Evolutionary conservation across 2,329 filamentous ascomycete species (phyloP).

Genomic region (Dactylellina cionopaga): DNA sequence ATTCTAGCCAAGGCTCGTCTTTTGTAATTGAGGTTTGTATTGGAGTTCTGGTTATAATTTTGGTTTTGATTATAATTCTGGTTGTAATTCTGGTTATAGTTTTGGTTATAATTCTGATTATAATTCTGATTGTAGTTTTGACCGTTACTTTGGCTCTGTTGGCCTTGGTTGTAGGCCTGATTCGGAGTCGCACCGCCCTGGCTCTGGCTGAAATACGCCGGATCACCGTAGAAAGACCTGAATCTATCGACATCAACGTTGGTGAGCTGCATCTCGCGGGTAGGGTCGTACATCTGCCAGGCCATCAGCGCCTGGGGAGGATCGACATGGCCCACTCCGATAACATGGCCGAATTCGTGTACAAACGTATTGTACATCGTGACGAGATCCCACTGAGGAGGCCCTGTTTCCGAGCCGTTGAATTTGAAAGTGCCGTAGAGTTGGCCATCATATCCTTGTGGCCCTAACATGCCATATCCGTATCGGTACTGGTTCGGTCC

Average conservation of each 20-base stretch:
- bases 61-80: too few relatives aligned
- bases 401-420: conserved; percentile 6
- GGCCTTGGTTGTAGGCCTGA: too few relatives aligned
- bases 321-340: conserved; percentile 8
- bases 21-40: too few relatives aligned
- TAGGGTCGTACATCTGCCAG: conserved; percentile 17
- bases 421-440: conserved; percentile 12
- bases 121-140: too few relatives aligned
- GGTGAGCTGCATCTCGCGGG: conserved; percentile 5
- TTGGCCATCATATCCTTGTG: not conserved
- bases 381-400: conserved; percentile 5
- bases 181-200: too few relatives aligned
- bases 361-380: conserved; percentile 15
- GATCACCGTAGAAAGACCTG: not conserved
- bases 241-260: not conserved
- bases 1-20: too few relatives aligned
- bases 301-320: conserved; percentile 16
- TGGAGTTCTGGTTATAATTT: too few relatives aligned
- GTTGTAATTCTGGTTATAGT: too few relatives aligned
- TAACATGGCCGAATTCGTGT: conserved; percentile 8
- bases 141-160: too few relatives aligned
- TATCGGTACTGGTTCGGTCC: conserved; percentile 4
- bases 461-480: conserved; percentile 4
- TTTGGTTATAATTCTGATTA: too few relatives aligned
- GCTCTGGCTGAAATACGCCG: not conserved